Percentiles rank a stretch among this genome's conserved stretches.
Conservation (phyloP, 2,329 filamentous ascomycete genomes). For the Trichophyton rubrum region DNA sequence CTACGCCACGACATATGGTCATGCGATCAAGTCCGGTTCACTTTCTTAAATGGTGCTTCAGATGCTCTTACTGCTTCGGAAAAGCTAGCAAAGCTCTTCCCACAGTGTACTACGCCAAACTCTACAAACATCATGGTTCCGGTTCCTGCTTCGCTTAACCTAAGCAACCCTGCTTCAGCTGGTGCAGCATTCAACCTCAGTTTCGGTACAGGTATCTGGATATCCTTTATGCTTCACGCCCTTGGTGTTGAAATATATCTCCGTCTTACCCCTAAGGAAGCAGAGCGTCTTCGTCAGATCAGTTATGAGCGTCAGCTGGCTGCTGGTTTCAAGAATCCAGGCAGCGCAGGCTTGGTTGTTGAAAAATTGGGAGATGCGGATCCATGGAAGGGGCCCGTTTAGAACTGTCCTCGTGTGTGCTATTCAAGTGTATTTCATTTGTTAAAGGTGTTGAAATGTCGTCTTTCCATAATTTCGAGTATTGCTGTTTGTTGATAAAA, state of each 20-base stretch:
- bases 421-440: neutral
- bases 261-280: conserved; percentile 42
- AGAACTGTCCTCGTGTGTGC: neutral
- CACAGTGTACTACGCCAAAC: conserved; percentile 21
- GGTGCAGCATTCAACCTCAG: conserved; percentile 35
- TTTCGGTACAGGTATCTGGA: conserved; percentile 44
- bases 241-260: conserved; percentile 41
- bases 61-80: neutral
- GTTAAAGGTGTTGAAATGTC: neutral
- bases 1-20: conserved; percentile 27
- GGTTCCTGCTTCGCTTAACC: conserved; percentile 13
- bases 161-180: conserved; percentile 14
- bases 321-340: conserved; percentile 40
- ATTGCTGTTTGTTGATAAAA: neutral
- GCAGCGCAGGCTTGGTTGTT: conserved; percentile 35
- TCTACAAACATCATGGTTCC: conserved; percentile 18
- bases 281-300: conserved; percentile 42
- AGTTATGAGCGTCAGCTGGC: conserved; percentile 46
- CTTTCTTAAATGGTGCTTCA: conserved; percentile 19
- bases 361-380: conserved; percentile 32
- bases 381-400: conserved; percentile 6
- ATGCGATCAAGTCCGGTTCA: conserved; percentile 40
- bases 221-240: conserved; percentile 41
- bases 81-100: conserved; percentile 11
- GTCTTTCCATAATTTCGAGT: neutral